These are phyloP conservation scores for Leishmania gerbilli DNA, from an alignment of 208 protist genomes.

Conservation along the genomic window DNA sequence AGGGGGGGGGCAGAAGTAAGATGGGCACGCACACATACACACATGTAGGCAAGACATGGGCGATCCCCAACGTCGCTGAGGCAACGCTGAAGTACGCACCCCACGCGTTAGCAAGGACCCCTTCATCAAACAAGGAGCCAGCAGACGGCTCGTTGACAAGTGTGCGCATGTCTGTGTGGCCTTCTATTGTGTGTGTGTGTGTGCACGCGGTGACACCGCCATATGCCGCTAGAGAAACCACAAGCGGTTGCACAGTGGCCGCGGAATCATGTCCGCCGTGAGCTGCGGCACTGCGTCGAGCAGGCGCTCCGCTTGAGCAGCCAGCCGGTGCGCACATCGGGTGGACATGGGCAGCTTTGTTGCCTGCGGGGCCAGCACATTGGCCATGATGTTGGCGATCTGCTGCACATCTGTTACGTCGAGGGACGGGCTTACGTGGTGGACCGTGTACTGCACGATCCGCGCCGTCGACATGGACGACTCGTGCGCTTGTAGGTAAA, in stretches of 20 bases:
- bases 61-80: not conserved
- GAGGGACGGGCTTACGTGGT: slow-evolving; percentile 70
- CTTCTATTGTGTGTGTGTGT: not conserved
- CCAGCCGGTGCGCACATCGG: slow-evolving; percentile 81
- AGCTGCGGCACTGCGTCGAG: slow-evolving; percentile 79
- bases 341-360: slow-evolving; percentile 92
- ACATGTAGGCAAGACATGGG: too few species aligned
- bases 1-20: not conserved
- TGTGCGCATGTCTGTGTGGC: not conserved
- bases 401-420: slow-evolving; percentile 81
- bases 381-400: slow-evolving; percentile 72
- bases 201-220: not conserved
- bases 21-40: not conserved
- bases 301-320: slow-evolving; percentile 73
- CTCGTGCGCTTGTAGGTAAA: slow-evolving; percentile 90
- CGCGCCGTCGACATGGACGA: slow-evolving; percentile 86
- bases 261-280: slow-evolving; percentile 72
- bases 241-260: slow-evolving; percentile 60
- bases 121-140: not conserved
- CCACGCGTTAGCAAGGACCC: not conserved
- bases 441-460: slow-evolving; percentile 82
- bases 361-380: slow-evolving; percentile 65
- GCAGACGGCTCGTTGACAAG: not conserved
- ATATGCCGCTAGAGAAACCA: slow-evolving; percentile 73
- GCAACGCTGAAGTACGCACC: not conserved